Conservation (phyloP, 2,329 filamentous ascomycete genomes). For the Aspergillus fumigatus region DNA sequence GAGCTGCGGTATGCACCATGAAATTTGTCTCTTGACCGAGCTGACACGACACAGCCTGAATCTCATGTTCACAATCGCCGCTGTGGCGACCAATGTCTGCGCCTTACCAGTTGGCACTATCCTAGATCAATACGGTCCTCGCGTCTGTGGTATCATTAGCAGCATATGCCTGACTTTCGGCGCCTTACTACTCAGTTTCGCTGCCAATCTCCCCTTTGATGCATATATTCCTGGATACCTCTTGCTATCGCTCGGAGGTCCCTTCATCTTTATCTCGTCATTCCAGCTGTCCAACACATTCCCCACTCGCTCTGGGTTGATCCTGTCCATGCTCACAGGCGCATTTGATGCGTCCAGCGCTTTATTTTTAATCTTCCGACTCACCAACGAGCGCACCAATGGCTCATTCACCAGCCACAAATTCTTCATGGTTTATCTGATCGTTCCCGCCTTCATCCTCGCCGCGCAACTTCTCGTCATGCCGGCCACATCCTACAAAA, state of each 20-base stretch:
- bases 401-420: conserved; percentile 57
- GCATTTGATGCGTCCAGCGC: conserved; percentile 81
- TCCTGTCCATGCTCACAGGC: conserved; percentile 73
- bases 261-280: conserved; percentile 76
- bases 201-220: conserved; percentile 63
- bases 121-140: conserved; percentile 75
- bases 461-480: conserved; percentile 66
- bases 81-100: conserved; percentile 81
- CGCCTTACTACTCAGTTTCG: conserved; percentile 68
- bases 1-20: conserved; percentile 44
- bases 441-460: conserved; percentile 64
- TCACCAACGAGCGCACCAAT: conserved; percentile 60
- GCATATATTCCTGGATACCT: conserved; percentile 70
- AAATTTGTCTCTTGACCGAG: conserved; percentile 4
- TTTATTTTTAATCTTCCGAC: conserved; percentile 68
- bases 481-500: conserved; percentile 75
- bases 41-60: conserved; percentile 55
- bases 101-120: conserved; percentile 82
- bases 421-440: conserved; percentile 70
- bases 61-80: conserved; percentile 87
- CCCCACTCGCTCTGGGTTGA: conserved; percentile 69
- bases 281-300: conserved; percentile 85
- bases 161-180: conserved; percentile 65
- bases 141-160: conserved; percentile 68
- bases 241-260: conserved; percentile 71